Evolutionary conservation across 495 filamentous ascomycete genomes (phyloP).

Genomic region (Jackrogersella multiformis): DNA sequence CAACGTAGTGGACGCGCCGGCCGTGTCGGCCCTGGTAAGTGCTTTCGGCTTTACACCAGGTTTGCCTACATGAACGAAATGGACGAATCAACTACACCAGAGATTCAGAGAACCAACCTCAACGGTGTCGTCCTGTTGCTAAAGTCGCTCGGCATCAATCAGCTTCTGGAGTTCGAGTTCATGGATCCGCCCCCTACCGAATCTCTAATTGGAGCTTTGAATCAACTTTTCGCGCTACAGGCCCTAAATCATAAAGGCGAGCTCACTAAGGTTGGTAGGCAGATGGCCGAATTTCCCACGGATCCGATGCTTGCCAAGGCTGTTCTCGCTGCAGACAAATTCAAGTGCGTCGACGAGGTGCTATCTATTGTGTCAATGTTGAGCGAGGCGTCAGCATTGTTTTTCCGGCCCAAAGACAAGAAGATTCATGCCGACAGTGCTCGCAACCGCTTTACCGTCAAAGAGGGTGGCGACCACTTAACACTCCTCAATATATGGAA

Average conservation of each 20-base stretch:
- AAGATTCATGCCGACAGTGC: slow-evolving; percentile 95
- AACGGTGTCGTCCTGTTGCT: slow-evolving; percentile 84
- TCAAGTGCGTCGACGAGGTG: slow-evolving; percentile 93
- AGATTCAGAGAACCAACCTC: slow-evolving; percentile 92
- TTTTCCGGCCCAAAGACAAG: slow-evolving; percentile 97
- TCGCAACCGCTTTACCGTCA: slow-evolving; percentile 88
- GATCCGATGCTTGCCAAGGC: slow-evolving; percentile 93
- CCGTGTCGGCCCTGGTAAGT: slow-evolving; percentile 92
- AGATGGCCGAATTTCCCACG: slow-evolving; percentile 97
- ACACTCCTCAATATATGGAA: slow-evolving; percentile 97
- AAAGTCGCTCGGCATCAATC: slow-evolving; percentile 92
- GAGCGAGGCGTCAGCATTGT: slow-evolving; percentile 85
- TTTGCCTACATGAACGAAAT: slow-evolving; percentile 95
- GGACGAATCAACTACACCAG: slow-evolving; percentile 90
- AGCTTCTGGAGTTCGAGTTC: slow-evolving; percentile 94
- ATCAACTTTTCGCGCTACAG: slow-evolving; percentile 91
- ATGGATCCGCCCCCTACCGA: slow-evolving; percentile 94
- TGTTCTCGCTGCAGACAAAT: slow-evolving; percentile 86
- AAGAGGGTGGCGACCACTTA: slow-evolving; percentile 91
- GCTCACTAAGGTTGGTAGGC: slow-evolving; percentile 88
- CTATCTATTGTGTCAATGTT: slow-evolving; percentile 96
- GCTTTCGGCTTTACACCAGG: slow-evolving; percentile 94
- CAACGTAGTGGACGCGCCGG: slow-evolving; percentile 93
- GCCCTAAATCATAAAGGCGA: slow-evolving; percentile 90
- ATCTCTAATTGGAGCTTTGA: slow-evolving; percentile 87